Evolutionary conservation across 768 basidiomycete genomes (phyloP), one percentile per base, ranked within the genome.

Genomic region (Boletellus ananiceps): DNA sequence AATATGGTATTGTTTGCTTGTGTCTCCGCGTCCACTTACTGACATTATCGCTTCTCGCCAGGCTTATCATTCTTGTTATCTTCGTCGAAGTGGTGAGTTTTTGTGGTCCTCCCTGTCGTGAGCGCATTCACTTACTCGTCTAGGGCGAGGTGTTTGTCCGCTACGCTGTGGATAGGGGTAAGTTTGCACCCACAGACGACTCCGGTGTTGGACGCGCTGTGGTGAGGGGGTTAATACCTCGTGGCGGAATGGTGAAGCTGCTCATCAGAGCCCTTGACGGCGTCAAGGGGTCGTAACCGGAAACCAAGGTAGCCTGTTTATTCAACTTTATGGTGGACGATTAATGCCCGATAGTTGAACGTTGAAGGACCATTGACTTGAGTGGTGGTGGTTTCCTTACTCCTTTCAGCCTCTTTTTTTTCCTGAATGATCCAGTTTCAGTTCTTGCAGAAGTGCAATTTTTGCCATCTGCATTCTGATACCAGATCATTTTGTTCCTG

Each of bases 1-100:
- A 40, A 85, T 85, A 57, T 83, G 81, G 81, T 78, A 57, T 27
- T 13, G 33, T 47, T 23, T 74, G 68, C 71, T 73, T 25, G 64
- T 73, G 44, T 77, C 27, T 8, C 76, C 47, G 78, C 77, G 67
- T 77, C 60, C 35, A 23, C 60, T 61, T 11, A 19, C 63, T 57
- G 52, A 65, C 56, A 41, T 53, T 53, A 33, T 52, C 56, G 53
- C 19, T 43, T 59, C 49, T 63, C 41, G 27, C 62, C 49, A 93
- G 90, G 88, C 74, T 96, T 23, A 96, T 96, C 58, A 83, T 92
- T 18, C 83, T 85, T 2, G 92, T 92, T 18, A 87, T 87, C 63
- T 65, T 95, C n/a, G 92, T 95, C 9, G 93, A 93, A 70, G 66
- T 87, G 52, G 90, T 87, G 59, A 29, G 81, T 74, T 9, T 3